Conservation (phyloP, 2,329 filamentous ascomycete genomes). For the Fusarium sp. region DNA sequence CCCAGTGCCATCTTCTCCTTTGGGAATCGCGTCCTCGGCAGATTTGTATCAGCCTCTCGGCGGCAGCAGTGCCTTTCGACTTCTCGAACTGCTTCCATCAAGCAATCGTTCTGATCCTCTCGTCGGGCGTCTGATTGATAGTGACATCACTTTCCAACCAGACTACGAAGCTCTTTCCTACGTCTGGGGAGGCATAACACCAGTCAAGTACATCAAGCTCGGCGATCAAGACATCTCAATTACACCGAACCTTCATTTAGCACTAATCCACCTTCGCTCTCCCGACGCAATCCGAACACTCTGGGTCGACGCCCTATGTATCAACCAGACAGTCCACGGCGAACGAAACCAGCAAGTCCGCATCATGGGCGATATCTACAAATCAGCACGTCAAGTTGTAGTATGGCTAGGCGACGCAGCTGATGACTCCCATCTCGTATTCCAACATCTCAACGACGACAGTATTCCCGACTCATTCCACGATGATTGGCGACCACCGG, state of each 20-base stretch:
- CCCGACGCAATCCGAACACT: not conserved
- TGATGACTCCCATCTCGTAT: slow-evolving; percentile 1
- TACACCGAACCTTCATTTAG: slow-evolving; percentile 6
- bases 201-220: not conserved
- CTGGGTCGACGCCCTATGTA: slow-evolving; percentile 13
- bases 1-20: fast-evolving
- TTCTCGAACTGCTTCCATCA: not conserved
- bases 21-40: fast-evolving
- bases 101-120: not conserved
- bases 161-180: slow-evolving; percentile 19
- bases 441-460: not conserved
- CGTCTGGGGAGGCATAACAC: slow-evolving; percentile 6
- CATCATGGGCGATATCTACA: slow-evolving; percentile 26
- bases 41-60: not conserved
- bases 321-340: slow-evolving; percentile 4
- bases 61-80: slow-evolving; percentile 4
- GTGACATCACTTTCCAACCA: slow-evolving; percentile 15
- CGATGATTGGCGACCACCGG: fast-evolving
- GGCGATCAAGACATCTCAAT: not conserved
- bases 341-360: slow-evolving; percentile 24
- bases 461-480: fast-evolving
- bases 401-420: slow-evolving; percentile 12
- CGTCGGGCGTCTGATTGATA: not conserved
- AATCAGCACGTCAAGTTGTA: slow-evolving; percentile 10
- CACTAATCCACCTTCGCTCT: not conserved